These are phyloP conservation scores for Pestalotiopsis sp. DNA, from an alignment of 2,329 filamentous ascomycete species.

Conservation along the genomic window DNA sequence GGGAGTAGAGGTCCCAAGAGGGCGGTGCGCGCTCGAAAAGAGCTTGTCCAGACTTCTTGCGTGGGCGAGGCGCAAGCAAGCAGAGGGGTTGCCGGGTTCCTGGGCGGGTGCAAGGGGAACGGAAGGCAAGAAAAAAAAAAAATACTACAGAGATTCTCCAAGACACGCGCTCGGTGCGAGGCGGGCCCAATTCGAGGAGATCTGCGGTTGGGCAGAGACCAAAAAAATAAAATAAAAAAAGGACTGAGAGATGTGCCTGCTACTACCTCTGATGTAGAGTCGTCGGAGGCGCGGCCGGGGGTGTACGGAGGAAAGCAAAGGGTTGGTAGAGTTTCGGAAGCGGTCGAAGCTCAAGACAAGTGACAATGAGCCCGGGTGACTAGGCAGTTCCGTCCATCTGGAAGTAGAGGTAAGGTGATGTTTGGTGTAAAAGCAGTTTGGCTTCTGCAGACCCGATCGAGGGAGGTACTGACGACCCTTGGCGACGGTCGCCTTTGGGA, in stretches of 20 bases:
- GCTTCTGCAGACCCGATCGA: conserved; percentile 6
- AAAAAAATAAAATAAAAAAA: conserved; percentile 4
- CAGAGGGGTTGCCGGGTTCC: conserved; percentile 28
- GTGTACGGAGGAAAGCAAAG: conserved; percentile 32
- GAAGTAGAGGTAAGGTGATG: conserved; percentile 1
- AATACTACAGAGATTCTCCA: neutral
- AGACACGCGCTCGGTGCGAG: conserved; percentile 24
- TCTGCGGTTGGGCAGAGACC: conserved; percentile 42
- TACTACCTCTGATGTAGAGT: conserved; percentile 16
- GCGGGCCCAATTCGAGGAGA: conserved; percentile 28
- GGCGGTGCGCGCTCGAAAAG: conserved; percentile 3
- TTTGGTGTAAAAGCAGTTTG: conserved; percentile 15
- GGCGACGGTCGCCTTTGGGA: conserved; percentile 7
- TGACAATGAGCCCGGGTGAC: conserved; percentile 1
- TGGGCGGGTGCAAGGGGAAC: conserved; percentile 21
- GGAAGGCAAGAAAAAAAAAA: neutral
- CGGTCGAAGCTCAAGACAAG: conserved; percentile 6
- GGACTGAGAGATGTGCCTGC: neutral
- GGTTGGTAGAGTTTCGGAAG: conserved; percentile 2
- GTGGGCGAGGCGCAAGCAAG: conserved; percentile 22
- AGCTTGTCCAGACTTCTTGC: conserved; percentile 3
- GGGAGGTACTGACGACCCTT: conserved; percentile 13
- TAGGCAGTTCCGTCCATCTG: neutral
- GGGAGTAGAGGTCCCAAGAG: conserved; percentile 14
- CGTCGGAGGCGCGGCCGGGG: conserved; percentile 24